Base-by-base conservation (phyloP, 768 basidiomycete genomes). In the Lyophyllum atratum region DNA sequence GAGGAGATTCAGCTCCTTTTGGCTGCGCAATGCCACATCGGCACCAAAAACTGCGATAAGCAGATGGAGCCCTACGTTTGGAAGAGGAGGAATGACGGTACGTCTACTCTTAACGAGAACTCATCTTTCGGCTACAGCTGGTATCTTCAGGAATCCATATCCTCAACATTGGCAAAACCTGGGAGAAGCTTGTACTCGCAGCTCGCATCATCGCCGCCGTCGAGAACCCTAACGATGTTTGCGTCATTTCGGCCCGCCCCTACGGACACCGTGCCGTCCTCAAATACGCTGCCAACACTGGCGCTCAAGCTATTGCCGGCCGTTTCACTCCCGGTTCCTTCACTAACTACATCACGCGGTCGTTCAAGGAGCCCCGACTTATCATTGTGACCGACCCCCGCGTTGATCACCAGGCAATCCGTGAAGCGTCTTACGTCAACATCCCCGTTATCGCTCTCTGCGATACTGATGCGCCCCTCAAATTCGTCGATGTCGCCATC, bases 391-490 rank as follows among this genome's bases (percentile, higher is more conserved):
- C 96, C 74, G 97, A 99, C 80, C 97, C 97, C 65, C 93, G 97
- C 64, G 93, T 98, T 62, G 97, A 98, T 80, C 97, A 98, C 84
- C 97, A 99, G 79, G 97, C 97, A 64, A 99, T 99, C 79, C 93
- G 97, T 66, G 97, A 99, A 81, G 95, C 97, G 45, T 96, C 96
- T 55, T 99, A 98, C 73, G 97, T 98, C 76, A 99, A 99, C 89
- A 98, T 99, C 77, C 97, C 97, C 67, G 97, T 99, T 70, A 97
- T 99, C 68, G 97, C 96, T 58, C 89, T 99, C 69, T 95, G 93
- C 80, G 97, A 99, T 79, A 97, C 95, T 66, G 97, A 99, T 76
- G 94, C 97, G 46, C 93, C 95, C 56, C 86, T 98, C 69, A 88
- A 93, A 76, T 98, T 94, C 74, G 95, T 99, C 74, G 97, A 99